Evolutionary conservation across 495 filamentous ascomycete species (phyloP), one percentile per base, ranked within the genome.

Genomic region (Bathelium albidoporum): DNA sequence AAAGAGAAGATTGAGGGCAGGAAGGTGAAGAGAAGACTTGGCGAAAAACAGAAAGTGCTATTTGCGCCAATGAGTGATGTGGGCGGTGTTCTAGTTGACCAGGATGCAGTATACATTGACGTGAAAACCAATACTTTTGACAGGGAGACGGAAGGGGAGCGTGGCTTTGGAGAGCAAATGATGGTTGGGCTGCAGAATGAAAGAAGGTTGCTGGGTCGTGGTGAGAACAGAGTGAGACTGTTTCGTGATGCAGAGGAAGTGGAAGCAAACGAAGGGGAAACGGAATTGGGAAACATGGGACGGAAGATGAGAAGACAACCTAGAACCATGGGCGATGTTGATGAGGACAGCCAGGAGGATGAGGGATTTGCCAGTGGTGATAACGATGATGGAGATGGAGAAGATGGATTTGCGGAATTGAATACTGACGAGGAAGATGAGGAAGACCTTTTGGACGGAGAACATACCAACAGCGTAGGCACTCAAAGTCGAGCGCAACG

Each of bases 1-100:
- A 77, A 89, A 28, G 87, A 87, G 28, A 95, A 92, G 69, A 83
- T 83, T 5, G 85, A 85, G 1, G 95, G 94, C 0, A 96, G 96
- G 72, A 80, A 81, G 2, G 83, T 82, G 14, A 78, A 89, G 64
- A 84, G 85, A 69, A 79, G 90, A 60, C 74, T 98, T 39, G 93
- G 92, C 34, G 94, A 98, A 71, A 97, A 96, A 73, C 91, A 97
- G 70, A 97, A 96, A 75, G 80, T 94, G 63, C 80, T 98, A 2
- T 95, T 95, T 76, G 94, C 95, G 16, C 94, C 94, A 18, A 97
- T 98, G 92, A 94, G 89, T 59, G 94, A 98, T 77, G 90, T 96
- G 34, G 93, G 92, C 66, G 94, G 94, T 68, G 86, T 98, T 2
- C 73, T 90, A 72, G 85, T 90, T 3, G 87, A 90, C 68, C 89